Conservation (phyloP, 169 alveolate genomes). For the Plasmodium gonderi region DNA sequence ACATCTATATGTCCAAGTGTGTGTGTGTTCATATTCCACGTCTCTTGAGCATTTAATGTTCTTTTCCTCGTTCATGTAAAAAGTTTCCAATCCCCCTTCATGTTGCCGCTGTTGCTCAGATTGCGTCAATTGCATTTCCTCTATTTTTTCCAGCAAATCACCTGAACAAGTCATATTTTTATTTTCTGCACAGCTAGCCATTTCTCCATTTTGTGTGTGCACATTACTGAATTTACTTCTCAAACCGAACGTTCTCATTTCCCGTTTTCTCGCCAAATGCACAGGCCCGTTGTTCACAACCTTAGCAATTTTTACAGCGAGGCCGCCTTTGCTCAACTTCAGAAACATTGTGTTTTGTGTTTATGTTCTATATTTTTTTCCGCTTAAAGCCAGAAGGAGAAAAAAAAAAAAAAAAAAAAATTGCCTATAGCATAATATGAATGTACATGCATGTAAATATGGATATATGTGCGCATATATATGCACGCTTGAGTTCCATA, state of each 20-base stretch:
- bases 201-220: conserved; percentile 35
- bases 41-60: not conserved
- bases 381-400: not conserved
- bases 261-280: conserved; percentile 8
- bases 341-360: conserved; percentile 18
- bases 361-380: too few relatives aligned
- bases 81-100: not conserved
- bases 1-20: too few relatives aligned
- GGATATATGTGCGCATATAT: not conserved
- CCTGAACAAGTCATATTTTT: conserved; percentile 39
- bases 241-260: conserved; percentile 8
- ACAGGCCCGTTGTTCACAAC: not conserved
- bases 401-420: not conserved
- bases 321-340: conserved; percentile 1
- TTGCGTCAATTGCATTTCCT: not conserved
- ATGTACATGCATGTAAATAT: not conserved
- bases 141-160: conserved; percentile 31
- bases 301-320: not conserved
- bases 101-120: not conserved
- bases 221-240: not conserved
- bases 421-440: not conserved
- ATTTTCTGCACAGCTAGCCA: conserved; percentile 4
- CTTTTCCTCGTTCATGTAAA: not conserved
- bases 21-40: not conserved
- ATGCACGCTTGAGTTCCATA: not conserved